Evolutionary conservation across 768 basidiomycete species (phyloP), one percentile per base, ranked within the genome.

Genomic region (Podaxis sp.): DNA sequence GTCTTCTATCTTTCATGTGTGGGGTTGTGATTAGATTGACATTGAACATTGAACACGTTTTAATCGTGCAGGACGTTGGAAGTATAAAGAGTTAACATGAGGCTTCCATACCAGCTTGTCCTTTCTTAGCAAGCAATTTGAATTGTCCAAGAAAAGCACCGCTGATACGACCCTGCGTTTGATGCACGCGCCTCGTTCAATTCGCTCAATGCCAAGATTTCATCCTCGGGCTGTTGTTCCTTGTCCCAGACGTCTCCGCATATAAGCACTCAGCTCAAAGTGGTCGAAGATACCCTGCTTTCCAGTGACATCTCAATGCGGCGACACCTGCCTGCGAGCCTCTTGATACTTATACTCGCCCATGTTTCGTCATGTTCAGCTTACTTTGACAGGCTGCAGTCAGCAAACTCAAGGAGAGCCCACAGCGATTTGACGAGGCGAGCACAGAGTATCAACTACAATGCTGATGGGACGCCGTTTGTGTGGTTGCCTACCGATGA

Each of bases 391-490:
- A n/a, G 29, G 8, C 38, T 38, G 38, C 29, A 19, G 54, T 40
- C 54, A 55, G 13, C 54, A 5, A 22, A n/a, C 36, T 40, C 38
- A 13, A 40, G 54, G 13, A 24, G 19, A 37, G 12, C 37, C 33
- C n/a, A 38, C 5, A n/a, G 43, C 43, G 38, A 40, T 9, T 22
- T 19, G 11, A 5, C 24, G 38, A 40, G 27, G 8, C 27, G 29
- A 50, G 24, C n/a, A 9, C 37, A 40, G 9, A 59, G 58, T 40
- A 59, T 59, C 58, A 59, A 52, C 11, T 46, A 51, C 27, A 66
- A 62, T 55, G 36, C n/a, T 8, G 24, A 64, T 29, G 64, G 64
- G 15, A 60, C 64, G n/a, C 58, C 58, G n/a, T 64, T 64, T 53
- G 43, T 64, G 15, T 64, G 64, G 64, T 36, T 60, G 13, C 49